These are phyloP conservation scores for Colletotrichum viniferum DNA, from an alignment of 2,329 filamentous ascomycete species.

Conservation along the genomic window DNA sequence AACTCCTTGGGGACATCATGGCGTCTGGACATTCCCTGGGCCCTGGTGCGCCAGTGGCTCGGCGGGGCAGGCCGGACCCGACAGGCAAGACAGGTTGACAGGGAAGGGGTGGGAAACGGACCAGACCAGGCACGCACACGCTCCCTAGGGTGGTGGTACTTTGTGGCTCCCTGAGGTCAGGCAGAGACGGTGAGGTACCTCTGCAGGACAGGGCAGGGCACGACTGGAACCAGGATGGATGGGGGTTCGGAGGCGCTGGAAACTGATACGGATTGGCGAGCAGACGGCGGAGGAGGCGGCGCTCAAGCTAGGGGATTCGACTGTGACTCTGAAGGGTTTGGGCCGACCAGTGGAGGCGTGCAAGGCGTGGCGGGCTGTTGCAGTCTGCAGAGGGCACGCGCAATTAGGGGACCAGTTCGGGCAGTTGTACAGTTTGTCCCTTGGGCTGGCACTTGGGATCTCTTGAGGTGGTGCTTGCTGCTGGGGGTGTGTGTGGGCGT, in stretches of 20 bases:
- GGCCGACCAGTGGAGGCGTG: neutral
- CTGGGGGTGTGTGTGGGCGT: neutral
- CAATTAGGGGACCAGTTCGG: slow-evolving; percentile 19
- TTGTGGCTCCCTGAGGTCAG: neutral
- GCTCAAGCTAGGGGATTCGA: slow-evolving; percentile 2
- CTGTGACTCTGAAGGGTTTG: neutral
- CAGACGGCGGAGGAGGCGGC: neutral
- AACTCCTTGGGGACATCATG: slow-evolving; percentile 27
- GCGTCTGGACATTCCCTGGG: slow-evolving; percentile 22
- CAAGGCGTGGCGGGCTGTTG: neutral
- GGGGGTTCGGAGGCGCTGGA: too few relatives aligned
- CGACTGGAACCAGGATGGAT: neutral
- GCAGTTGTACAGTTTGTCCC: neutral
- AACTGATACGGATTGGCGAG: neutral
- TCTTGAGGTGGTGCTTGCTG: neutral
- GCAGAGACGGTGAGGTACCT: neutral
- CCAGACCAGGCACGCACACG: slow-evolving; percentile 17
- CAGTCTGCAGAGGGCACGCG: neutral
- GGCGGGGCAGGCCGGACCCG: slow-evolving; percentile 22
- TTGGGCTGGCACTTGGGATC: neutral
- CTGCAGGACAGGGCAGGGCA: slow-evolving; percentile 1
- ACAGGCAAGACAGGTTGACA: slow-evolving; percentile 22
- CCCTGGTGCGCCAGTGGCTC: slow-evolving; percentile 16
- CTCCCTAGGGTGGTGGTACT: neutral
- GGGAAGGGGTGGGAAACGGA: slow-evolving; percentile 16